Evolutionary conservation across 106 monocot species (phyloP).

Genomic region (Acanthochlamys bracteata): DNA sequence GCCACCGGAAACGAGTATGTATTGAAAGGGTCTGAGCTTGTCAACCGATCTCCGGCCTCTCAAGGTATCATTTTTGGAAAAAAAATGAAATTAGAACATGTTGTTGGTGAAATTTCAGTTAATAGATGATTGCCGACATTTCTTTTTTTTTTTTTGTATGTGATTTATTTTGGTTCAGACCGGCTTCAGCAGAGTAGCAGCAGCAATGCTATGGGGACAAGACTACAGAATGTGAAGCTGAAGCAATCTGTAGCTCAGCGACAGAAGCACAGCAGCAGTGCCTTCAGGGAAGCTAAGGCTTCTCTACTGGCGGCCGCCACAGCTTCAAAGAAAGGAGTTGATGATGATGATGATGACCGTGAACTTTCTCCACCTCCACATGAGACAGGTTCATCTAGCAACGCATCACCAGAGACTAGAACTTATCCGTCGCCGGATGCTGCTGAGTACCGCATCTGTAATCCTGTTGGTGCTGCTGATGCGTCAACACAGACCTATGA

Average conservation of each 20-base stretch:
- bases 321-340: not conserved
- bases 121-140: not conserved
- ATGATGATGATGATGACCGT: constrained; percentile 6
- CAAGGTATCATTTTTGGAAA: constrained; percentile 24
- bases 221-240: constrained; percentile 12
- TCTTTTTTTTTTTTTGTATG: not conserved
- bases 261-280: constrained; percentile 19
- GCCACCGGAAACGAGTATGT: constrained; percentile 64
- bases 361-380: constrained; percentile 13
- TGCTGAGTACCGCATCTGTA: constrained; percentile 22
- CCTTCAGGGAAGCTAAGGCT: constrained; percentile 28
- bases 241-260: constrained; percentile 8
- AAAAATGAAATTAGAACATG: too few species aligned
- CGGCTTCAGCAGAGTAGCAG: constrained; percentile 15
- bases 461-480: constrained; percentile 22
- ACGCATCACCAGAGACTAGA: not conserved
- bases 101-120: too few species aligned
- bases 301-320: not conserved
- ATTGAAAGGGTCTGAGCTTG: constrained; percentile 78
- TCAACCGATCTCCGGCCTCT: constrained; percentile 31
- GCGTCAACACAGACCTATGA: constrained; percentile 64
- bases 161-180: constrained; percentile 17
- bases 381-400: not conserved
- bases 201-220: constrained; percentile 6
- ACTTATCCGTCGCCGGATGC: not conserved